phyloP scores from a whole-genome alignment of 441 rosid species.

The Capsella rubella region DNA sequence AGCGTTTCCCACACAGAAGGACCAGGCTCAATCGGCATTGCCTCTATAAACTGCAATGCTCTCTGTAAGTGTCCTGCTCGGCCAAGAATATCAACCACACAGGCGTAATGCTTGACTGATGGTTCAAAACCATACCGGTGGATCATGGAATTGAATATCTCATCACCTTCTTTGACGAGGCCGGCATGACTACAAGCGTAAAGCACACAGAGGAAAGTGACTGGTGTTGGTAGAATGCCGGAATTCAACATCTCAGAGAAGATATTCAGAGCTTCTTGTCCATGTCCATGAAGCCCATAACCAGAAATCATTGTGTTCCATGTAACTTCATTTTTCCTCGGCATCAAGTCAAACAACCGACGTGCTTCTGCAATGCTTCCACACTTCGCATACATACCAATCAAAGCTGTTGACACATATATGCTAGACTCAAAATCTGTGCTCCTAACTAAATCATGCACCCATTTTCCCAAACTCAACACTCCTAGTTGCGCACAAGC shows the following conservation, averaged over 20 bases:
- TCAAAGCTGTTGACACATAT: slow-evolving; percentile 75
- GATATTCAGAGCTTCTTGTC: slow-evolving; percentile 66
- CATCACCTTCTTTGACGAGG: slow-evolving; percentile 71
- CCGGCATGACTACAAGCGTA: slow-evolving; percentile 92
- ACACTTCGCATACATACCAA: slow-evolving; percentile 88
- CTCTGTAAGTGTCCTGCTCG: slow-evolving; percentile 73
- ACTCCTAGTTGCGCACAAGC: slow-evolving; percentile 87
- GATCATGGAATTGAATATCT: slow-evolving; percentile 67
- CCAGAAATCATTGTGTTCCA: slow-evolving; percentile 90
- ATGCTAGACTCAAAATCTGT: slow-evolving; percentile 62
- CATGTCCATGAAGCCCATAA: slow-evolving; percentile 83
- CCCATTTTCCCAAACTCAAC: slow-evolving; percentile 78
- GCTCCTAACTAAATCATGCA: slow-evolving; percentile 60
- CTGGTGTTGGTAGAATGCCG: slow-evolving; percentile 57
- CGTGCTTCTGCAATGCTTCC: slow-evolving; percentile 77
- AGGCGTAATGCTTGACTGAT: slow-evolving; percentile 72
- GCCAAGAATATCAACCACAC: slow-evolving; percentile 81
- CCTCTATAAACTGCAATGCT: slow-evolving; percentile 67
- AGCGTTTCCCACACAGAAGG: slow-evolving; percentile 75
- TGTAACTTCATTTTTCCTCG: slow-evolving; percentile 74
- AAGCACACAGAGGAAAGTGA: slow-evolving; percentile 72
- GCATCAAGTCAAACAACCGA: slow-evolving; percentile 59
- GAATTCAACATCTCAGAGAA: slow-evolving; percentile 65
- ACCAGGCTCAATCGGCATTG: slow-evolving; percentile 64
- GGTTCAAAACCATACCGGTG: slow-evolving; percentile 63